A percentile compares a stretch with the other conserved stretches of the same genome.
Conservation (phyloP, 805 yeast species). For the Blastobotrys robertii region DNA sequence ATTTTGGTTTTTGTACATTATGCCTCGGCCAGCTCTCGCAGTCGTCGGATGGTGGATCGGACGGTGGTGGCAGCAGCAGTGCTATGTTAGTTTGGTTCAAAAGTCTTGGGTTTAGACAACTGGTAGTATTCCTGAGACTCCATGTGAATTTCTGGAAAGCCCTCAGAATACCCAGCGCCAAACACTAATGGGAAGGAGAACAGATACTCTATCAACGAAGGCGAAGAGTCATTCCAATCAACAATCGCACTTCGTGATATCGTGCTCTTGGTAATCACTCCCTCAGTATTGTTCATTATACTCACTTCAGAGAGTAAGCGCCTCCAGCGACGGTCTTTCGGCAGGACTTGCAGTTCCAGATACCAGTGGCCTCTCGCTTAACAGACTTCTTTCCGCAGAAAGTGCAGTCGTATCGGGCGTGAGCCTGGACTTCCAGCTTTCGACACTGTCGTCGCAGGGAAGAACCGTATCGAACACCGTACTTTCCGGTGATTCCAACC, state of each 20-base stretch:
- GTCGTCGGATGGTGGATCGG: constrained; percentile 99
- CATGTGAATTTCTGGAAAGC: no score
- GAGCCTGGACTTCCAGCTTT: constrained; percentile 98
- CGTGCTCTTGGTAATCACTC: not conserved
- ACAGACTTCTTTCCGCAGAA: constrained; percentile 99
- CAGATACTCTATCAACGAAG: no score
- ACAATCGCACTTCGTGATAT: no score
- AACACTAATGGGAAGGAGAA: no score
- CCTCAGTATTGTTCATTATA: not conserved
- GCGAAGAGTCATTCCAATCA: not conserved
- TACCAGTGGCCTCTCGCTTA: constrained; percentile 96
- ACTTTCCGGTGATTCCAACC: constrained; percentile 99
- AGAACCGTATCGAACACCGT: constrained; percentile 99
- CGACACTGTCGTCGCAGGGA: constrained; percentile 99
- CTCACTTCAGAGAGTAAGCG: constrained; percentile 88
- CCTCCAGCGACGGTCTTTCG: constrained; percentile 98
- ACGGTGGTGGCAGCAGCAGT: constrained; percentile 99
- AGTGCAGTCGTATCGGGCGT: constrained; percentile 97
- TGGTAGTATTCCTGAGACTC: no score
- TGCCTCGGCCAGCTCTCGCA: constrained; percentile 99
- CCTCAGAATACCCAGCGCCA: no score
- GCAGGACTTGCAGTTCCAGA: constrained; percentile 97
- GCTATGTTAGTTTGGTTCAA: constrained; percentile 7
- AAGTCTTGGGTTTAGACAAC: no score
- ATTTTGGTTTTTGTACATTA: constrained; percentile 33